phyloP scores from a whole-genome alignment of 2,329 filamentous ascomycete species.

The Elsinoe ampelina region DNA sequence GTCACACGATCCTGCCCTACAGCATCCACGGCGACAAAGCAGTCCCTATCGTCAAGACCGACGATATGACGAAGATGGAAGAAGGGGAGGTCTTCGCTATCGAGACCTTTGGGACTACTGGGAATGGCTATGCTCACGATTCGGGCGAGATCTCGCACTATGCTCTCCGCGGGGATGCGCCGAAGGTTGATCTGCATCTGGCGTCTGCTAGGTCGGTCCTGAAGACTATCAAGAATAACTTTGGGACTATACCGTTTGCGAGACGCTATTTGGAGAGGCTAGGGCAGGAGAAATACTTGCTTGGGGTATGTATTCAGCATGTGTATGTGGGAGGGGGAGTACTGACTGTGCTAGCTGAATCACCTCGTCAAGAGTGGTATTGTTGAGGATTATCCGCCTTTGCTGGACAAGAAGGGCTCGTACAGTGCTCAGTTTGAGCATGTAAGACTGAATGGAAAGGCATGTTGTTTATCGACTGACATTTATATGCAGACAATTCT shows the following conservation, averaged over 20 bases:
- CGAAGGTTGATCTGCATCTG: conserved; percentile 65
- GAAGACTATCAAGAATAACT: conserved; percentile 91
- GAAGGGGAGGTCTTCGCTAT: conserved; percentile 93
- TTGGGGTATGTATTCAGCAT: conserved; percentile 55
- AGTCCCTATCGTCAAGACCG: conserved; percentile 84
- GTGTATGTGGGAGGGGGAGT: conserved; percentile 5
- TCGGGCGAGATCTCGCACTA: conserved; percentile 80
- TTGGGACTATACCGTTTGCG: conserved; percentile 85
- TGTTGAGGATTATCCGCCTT: conserved; percentile 80
- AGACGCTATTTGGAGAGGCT: conserved; percentile 82
- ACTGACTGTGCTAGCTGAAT: conserved; percentile 54
- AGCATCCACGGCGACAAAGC: conserved; percentile 89
- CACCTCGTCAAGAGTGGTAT: conserved; percentile 74
- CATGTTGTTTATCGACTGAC: too few species aligned
- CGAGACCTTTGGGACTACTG: conserved; percentile 91
- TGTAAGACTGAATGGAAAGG: too few species aligned
- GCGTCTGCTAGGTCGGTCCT: conserved; percentile 77
- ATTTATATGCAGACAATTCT: conserved; percentile 38
- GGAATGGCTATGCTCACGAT: conserved; percentile 77
- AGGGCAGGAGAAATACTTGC: conserved; percentile 89
- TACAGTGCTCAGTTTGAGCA: conserved; percentile 94
- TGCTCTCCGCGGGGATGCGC: conserved; percentile 61
- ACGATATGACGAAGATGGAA: conserved; percentile 91
- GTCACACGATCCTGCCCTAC: conserved; percentile 82
- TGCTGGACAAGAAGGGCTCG: conserved; percentile 86